phyloP scores from a whole-genome alignment of 768 basidiomycete species.

The Tylopilus vinaceipallidus region DNA sequence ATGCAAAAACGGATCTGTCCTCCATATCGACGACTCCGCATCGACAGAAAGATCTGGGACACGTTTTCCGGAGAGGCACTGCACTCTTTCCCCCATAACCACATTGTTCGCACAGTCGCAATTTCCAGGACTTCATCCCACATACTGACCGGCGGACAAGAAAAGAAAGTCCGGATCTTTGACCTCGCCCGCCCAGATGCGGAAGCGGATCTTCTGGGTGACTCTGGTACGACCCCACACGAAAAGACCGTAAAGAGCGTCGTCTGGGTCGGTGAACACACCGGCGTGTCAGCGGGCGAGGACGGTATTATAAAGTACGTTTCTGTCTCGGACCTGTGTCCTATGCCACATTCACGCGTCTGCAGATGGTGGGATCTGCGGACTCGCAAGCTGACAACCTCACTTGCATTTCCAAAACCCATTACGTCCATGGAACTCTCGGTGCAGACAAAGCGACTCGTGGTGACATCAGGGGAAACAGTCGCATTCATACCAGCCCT shows the following conservation, averaged over 20 bases:
- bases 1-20: not conserved
- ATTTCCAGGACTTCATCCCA: conserved; percentile 68
- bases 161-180: conserved; percentile 96
- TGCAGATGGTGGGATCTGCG: conserved; percentile 95
- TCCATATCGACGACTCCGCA: conserved; percentile 2
- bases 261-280: conserved; percentile 87
- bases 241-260: conserved; percentile 92
- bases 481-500: conserved; percentile 87
- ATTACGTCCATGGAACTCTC: conserved; percentile 96
- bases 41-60: conserved; percentile 89
- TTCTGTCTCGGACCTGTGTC: not conserved
- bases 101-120: conserved; percentile 96
- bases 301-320: conserved; percentile 85
- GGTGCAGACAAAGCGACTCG: conserved; percentile 72
- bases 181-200: conserved; percentile 85
- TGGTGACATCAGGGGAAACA: conserved; percentile 88
- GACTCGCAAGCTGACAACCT: conserved; percentile 68
- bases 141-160: conserved; percentile 90
- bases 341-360: conserved; percentile 14
- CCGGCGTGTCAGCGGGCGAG: conserved; percentile 87
- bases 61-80: conserved; percentile 83
- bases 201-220: conserved; percentile 77
- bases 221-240: conserved; percentile 61
- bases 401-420: conserved; percentile 68
- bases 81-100: conserved; percentile 97